Evolutionary conservation across 2,329 filamentous ascomycete genomes (phyloP), one percentile per base, ranked within the genome.

Genomic region (Colletotrichum spinosum): DNA sequence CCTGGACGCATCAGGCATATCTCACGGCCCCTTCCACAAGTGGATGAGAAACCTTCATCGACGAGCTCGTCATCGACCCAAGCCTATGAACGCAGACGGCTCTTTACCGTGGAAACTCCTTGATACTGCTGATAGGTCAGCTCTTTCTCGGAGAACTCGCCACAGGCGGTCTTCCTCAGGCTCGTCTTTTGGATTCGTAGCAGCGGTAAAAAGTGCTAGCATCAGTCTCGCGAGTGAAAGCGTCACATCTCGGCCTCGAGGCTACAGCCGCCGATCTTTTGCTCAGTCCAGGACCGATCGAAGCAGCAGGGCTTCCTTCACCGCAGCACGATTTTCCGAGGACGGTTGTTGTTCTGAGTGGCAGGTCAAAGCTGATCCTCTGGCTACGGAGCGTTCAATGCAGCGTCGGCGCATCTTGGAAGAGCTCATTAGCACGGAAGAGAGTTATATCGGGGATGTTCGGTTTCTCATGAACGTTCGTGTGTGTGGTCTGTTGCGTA

Each of bases 401-500:
- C 91, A 94, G 72, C 88, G 96, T 67, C 88, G 93, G 12, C 89
- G 90, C 67, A 89, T 97, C 44, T 79, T 98, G 41, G 92, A 96
- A 73, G 96, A 98, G 78, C 81, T 98, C 55, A 88, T 97, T 67
- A 86, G 81, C 61, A 97, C 94, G 0, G 96, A 98, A 76, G 92
- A 96, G 74, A 88, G 90, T 72, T 98, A 98, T 75, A 90, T 98
- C 71, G 88, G 90, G 13, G 95, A 97, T 72, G 78, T 98, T 63
- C 93, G 93, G 71, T 93, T 96, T 69, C 82, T 98, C 65, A 91
- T 92, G 75, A 94, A 97, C 78, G 94, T 95, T 80, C 74, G 88
- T 78, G 94, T 95, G 80, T 74, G 88, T 72, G 45, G 17, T 12
- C 10, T 25, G 37, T 11, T 15, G 2, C 44, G 25, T 10, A 39